These are phyloP conservation scores for Penicillium argentinense DNA, from an alignment of 495 filamentous ascomycete species.

Conservation along the genomic window DNA sequence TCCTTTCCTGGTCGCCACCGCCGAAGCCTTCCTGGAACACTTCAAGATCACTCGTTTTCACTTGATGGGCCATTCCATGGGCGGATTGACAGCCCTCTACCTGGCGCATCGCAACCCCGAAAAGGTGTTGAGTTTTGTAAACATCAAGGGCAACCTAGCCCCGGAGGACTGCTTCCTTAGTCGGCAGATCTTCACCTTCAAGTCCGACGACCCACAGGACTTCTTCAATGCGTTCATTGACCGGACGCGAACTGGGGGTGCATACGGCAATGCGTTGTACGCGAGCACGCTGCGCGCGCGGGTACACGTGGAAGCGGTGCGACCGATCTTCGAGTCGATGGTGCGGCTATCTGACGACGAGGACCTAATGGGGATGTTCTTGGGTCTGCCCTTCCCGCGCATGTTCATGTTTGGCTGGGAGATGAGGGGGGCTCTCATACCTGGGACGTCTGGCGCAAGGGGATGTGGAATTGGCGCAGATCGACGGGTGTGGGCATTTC, in stretches of 20 bases:
- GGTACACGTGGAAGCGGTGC: slow-evolving; percentile 19
- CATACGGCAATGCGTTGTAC: slow-evolving; percentile 23
- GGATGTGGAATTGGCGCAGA: slow-evolving; percentile 29
- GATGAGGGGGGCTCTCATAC: slow-evolving; percentile 24
- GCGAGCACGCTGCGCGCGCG: slow-evolving; percentile 22
- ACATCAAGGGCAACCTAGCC: slow-evolving; percentile 33
- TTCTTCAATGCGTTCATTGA: slow-evolving; percentile 29
- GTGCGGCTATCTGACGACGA: slow-evolving; percentile 26
- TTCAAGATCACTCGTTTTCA: slow-evolving; percentile 25
- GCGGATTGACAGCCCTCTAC: slow-evolving; percentile 25
- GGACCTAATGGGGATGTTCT: slow-evolving; percentile 21
- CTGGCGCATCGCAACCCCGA: slow-evolving; percentile 16
- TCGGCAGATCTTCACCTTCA: slow-evolving; percentile 26
- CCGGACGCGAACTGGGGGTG: slow-evolving; percentile 13
- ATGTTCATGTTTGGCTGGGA: slow-evolving; percentile 34
- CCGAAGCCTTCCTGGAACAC: slow-evolving; percentile 17
- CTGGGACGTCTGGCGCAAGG: slow-evolving; percentile 15
- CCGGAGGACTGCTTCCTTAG: slow-evolving; percentile 35
- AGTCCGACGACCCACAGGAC: slow-evolving; percentile 13
- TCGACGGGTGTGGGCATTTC: slow-evolving; percentile 27
- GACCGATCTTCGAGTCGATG: slow-evolving; percentile 29
- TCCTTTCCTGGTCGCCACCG: slow-evolving; percentile 30
- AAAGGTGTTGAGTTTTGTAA: slow-evolving; percentile 28
- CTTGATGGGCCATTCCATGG: slow-evolving; percentile 33
- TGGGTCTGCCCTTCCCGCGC: slow-evolving; percentile 16